Evolutionary conservation across 2,329 filamentous ascomycete genomes (phyloP), one percentile per base, ranked within the genome.

Genomic region (Phialophora verrucosa): DNA sequence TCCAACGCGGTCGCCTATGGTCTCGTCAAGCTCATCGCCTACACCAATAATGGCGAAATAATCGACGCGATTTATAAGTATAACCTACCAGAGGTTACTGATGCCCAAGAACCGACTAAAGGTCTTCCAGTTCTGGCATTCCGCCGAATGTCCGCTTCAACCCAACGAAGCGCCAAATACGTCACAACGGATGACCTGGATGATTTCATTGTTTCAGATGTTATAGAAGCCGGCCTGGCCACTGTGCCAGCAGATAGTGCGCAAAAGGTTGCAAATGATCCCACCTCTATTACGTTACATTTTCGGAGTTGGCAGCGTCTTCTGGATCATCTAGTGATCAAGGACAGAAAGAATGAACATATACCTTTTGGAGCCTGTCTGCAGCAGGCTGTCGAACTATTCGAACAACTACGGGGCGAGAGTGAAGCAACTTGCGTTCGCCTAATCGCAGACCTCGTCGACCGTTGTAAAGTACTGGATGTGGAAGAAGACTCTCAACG

Each of bases 171-270:
- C 29, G 25, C 57, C 20, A 61, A 59, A 38, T 65, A 58, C 59
- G 59, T 70, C 31, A n/a, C 20, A 23, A 55, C 49, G n/a, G 66
- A 65, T 29, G 64, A 62, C 38, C 20, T 64, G 23, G 58, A 66
- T 35, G 66, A 64, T 44, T 69, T 70, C 54, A 50, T 70, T 57
- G 58, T 69, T 5, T 29, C 53, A 1, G 64, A 70, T 47, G 59
- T 54, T 4, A 29, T 47, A 23, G 59, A 11, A 61, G 20, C 20
- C 32, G 11, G 25, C 2, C 6, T 10, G 23, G 23, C 38, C 20
- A 10, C 23, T 3, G 20, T 25, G 2, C 14, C 32, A 11, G 23
- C 44, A 11, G n/a, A 5, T n/a, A 49, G 17, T 20, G 62, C 51
- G 29, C 20, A 47, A 10, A 20, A 31, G 0, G n/a, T 8, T 49